Percentiles rank a stretch among this genome's conserved stretches.
Conservation (phyloP, 306 rosid species). For the Senna tora region DNA sequence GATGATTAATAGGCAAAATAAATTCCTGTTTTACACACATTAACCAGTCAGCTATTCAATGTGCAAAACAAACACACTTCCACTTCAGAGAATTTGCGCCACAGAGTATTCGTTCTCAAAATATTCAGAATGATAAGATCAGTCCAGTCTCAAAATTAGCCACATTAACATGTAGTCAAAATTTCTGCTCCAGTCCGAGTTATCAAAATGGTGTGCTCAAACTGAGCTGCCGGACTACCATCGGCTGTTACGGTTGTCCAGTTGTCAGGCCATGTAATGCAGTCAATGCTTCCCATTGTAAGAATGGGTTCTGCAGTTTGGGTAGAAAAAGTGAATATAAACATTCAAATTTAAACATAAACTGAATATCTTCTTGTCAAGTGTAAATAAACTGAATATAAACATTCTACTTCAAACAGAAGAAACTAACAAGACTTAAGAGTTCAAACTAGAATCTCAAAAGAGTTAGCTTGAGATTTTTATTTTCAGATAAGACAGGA, state of each 20-base stretch:
- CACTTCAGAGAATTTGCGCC: too few relatives aligned
- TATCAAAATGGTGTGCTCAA: slow-evolving; percentile 92
- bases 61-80: too few relatives aligned
- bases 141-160: slow-evolving; percentile 6
- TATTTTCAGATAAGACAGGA: background rate
- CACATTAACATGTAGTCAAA: slow-evolving; percentile 60
- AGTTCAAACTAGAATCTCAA: background rate
- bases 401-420: background rate
- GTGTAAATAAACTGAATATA: background rate
- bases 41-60: too few relatives aligned
- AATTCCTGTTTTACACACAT: too few relatives aligned
- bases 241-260: slow-evolving; percentile 85
- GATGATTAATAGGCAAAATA: too few relatives aligned
- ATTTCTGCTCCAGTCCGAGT: slow-evolving; percentile 91
- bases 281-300: slow-evolving; percentile 76
- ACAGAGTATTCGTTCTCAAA: too few relatives aligned
- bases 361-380: background rate
- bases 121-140: slow-evolving; percentile 8
- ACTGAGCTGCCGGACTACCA: slow-evolving; percentile 93
- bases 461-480: slow-evolving; percentile 14
- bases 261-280: slow-evolving; percentile 88
- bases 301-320: slow-evolving; percentile 85
- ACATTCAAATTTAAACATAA: background rate
- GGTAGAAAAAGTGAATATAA: background rate
- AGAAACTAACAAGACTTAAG: background rate